Evolutionary conservation across 192 early-diverging fungal species (phyloP), one percentile per base, ranked within the genome.

Genomic region (Backusella psychrophila): DNA sequence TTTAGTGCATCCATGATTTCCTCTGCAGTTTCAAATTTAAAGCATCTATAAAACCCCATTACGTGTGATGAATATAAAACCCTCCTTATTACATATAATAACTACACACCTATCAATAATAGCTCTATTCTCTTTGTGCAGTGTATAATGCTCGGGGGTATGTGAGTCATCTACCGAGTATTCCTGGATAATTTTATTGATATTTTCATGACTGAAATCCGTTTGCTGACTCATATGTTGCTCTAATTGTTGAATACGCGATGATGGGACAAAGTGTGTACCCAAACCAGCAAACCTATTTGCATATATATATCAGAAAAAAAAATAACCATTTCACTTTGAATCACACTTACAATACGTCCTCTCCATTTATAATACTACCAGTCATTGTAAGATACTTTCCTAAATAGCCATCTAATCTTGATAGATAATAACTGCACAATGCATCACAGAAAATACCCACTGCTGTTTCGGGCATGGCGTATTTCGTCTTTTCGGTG

Each of bases 381-480:
- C 96, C 95, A 3, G 97, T 96, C 83, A 98, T 82, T 4, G 93
- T 97, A 71, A 99, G 81, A 75, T 95, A 99, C 35, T 89, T 92
- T 63, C 98, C 98, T 8, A 96, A 79, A 81, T 96, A 89, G 21
- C 97, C 98, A 76, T 99, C 98, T 80, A 99, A 80, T 11, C 97
- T 88, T 31, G 98, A 91, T 72, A 99, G 82, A 81, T 98, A 99
- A 87, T 97, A 98, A 23, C 91, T 90, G 8, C 93, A 95, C n/a
- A 96, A 96, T 4, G 98, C 97, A 80, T 98, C 98, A 23, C 97
- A 96, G 78, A 98, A 97, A 26, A 97, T 86, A 7, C 98, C 98
- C 66, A 99, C 98, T 68, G 87, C 89, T 6, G 95, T 96, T 80
- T 99, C 98, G 7, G 98, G 97, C 96, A 99, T 99, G n/a, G 97